Evolutionary conservation across 176 grass and related monocot genomes (phyloP).

Genomic region (sorghum (Sorghum bicolor)): Sorghum_bicolor_NCBIv3 NC_012877.2:18239001-18239500

Average conservation of each 20-base stretch:
- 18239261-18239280: not conserved
- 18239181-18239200: too few species aligned
- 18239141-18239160: too few species aligned
- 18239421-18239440: conserved; percentile 83
- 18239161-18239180: too few species aligned
- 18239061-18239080: too few species aligned
- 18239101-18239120: too few species aligned
- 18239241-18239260: not conserved
- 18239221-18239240: not conserved
- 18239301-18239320: not conserved
- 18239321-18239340: too few species aligned
- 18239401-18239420: not conserved
- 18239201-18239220: not conserved
- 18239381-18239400: not conserved
- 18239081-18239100: too few species aligned
- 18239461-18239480: conserved; percentile 95
- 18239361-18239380: not conserved
- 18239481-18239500: too few species aligned
- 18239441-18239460: conserved; percentile 85
- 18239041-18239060: too few species aligned
- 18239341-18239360: not conserved
- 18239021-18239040: too few species aligned
- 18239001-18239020: too few species aligned
- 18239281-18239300: not conserved
- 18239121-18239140: too few species aligned